These are phyloP conservation scores for Solanum rostratum DNA, from an alignment of 257 asterid genomes.

Conservation along the genomic window DNA sequence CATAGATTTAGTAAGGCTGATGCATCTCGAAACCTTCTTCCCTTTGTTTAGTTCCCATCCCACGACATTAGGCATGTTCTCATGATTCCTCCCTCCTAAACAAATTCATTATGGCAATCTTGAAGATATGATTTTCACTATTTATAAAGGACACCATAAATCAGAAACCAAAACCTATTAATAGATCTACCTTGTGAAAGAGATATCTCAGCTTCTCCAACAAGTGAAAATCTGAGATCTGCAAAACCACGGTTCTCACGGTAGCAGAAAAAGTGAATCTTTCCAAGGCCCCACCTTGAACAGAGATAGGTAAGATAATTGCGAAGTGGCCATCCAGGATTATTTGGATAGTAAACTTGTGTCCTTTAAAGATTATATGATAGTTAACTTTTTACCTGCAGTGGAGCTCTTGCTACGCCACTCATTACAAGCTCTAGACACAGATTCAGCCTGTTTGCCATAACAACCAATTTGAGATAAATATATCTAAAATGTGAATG, in stretches of 20 bases:
- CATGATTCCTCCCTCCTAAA: constrained; percentile 39
- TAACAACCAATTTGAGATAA: background rate
- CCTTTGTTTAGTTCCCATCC: constrained; percentile 84
- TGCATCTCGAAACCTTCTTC: constrained; percentile 41
- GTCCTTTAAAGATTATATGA: background rate
- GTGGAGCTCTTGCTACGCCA: constrained; percentile 73
- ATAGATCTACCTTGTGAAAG: constrained; percentile 55
- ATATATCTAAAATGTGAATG: background rate
- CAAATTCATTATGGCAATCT: background rate
- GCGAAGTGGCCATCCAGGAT: constrained; percentile 98
- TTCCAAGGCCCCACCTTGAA: constrained; percentile 57
- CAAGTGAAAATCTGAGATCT: constrained; percentile 63
- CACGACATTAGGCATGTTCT: constrained; percentile 51
- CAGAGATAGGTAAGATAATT: constrained; percentile 61
- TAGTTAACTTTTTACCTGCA: constrained; percentile 38
- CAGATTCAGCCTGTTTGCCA: constrained; percentile 45
- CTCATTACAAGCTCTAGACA: constrained; percentile 56
- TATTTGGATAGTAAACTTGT: constrained; percentile 16
- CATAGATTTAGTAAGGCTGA: constrained; percentile 83
- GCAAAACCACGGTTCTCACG: constrained; percentile 91
- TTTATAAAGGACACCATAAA: constrained; percentile 1
- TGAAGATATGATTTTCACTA: background rate
- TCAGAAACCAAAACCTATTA: background rate
- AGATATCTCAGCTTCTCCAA: constrained; percentile 67
- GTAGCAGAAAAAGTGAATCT: constrained; percentile 61